Evolutionary conservation across 169 alveolate species (phyloP).

Genomic region (Eimeria zaria): DNA sequence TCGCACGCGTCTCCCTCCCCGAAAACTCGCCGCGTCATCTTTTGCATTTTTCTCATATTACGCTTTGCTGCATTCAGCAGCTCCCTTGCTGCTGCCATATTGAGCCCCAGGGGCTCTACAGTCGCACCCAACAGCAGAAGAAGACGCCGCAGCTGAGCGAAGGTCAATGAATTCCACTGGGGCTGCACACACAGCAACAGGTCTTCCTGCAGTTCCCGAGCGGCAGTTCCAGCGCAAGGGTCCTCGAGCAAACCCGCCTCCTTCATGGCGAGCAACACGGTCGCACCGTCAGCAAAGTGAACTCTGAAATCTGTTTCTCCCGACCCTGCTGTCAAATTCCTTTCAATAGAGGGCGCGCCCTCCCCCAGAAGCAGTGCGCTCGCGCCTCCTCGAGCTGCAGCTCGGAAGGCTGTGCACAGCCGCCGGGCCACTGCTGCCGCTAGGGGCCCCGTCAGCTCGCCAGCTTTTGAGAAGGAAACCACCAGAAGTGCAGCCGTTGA

Average conservation of each 20-base stretch:
- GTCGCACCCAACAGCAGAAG: conserved; percentile 51
- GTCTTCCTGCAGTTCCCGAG: conserved; percentile 37
- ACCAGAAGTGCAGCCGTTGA: not conserved
- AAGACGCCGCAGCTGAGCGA: conserved; percentile 50
- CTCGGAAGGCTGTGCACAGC: conserved; percentile 35
- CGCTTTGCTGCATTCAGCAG: conserved; percentile 42
- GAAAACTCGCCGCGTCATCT: not conserved
- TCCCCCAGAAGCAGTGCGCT: conserved; percentile 13
- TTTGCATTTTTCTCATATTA: conserved; percentile 29
- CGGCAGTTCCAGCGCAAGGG: conserved; percentile 15
- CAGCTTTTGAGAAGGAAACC: conserved; percentile 34
- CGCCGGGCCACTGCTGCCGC: conserved; percentile 37
- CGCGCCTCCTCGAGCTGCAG: conserved; percentile 4
- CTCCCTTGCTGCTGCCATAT: conserved; percentile 40
- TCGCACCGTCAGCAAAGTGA: conserved; percentile 17
- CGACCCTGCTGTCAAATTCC: not conserved
- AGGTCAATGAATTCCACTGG: conserved; percentile 35
- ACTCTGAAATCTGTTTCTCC: not conserved
- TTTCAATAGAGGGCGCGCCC: not conserved
- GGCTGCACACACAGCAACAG: conserved; percentile 34
- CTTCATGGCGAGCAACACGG: conserved; percentile 48
- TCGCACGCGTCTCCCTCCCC: conserved; percentile 30
- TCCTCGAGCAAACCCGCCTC: conserved; percentile 6
- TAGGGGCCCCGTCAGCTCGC: conserved; percentile 51
- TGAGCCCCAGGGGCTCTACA: conserved; percentile 41